Conservation (phyloP, 108 stramenopile species). For the Pseudonitzschia multistriata region DNA sequence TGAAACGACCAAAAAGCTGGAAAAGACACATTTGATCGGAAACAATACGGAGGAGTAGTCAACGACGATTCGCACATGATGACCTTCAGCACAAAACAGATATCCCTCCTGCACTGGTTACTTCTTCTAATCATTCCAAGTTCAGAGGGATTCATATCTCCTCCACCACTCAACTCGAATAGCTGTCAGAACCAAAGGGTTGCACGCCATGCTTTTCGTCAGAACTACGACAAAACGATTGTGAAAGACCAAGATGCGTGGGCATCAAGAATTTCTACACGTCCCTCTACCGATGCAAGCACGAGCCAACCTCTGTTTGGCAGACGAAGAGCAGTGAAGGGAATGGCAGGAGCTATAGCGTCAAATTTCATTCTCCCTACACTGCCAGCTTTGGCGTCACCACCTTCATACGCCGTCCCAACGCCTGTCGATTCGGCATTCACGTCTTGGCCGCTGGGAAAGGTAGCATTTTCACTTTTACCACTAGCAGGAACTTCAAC, state of each 20-base stretch:
- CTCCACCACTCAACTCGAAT: background rate
- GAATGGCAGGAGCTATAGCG: slow-evolving; percentile 2
- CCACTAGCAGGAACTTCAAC: slow-evolving; percentile 74
- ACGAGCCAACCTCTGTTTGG: background rate
- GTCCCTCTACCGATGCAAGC: background rate
- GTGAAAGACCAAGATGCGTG: background rate
- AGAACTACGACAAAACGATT: background rate
- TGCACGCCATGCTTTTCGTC: background rate
- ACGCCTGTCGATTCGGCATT: slow-evolving; percentile 36
- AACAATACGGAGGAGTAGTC: too few species aligned
- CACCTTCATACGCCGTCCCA: slow-evolving; percentile 37
- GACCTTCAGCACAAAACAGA: background rate
- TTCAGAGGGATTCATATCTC: background rate
- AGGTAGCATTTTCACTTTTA: slow-evolving; percentile 75
- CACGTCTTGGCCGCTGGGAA: slow-evolving; percentile 77
- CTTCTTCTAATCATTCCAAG: background rate
- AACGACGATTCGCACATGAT: background rate
- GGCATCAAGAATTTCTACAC: background rate
- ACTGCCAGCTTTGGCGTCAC: slow-evolving; percentile 19
- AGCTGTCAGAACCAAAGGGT: background rate
- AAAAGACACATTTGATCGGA: background rate
- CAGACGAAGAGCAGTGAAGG: slow-evolving; percentile 10
- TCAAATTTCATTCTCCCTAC: slow-evolving; percentile 1
- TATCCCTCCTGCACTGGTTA: background rate
- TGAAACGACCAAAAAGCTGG: background rate